Conservation (phyloP, 768 basidiomycete species). For the Tricholoma flavovirens region DNA sequence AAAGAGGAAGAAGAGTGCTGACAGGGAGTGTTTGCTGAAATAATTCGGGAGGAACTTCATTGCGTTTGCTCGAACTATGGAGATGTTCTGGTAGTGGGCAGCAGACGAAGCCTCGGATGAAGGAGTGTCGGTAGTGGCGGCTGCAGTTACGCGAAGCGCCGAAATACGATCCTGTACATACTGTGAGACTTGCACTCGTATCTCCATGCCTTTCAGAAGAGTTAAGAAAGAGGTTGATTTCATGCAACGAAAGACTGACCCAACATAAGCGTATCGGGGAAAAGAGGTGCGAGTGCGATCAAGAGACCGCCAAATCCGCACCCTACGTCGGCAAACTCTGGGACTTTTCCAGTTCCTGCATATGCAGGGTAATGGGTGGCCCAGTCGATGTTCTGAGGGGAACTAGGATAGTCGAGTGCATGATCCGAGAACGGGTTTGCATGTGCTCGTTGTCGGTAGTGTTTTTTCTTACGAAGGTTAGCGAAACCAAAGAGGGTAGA, state of each 20-base stretch:
- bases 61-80: slow-evolving; percentile 90
- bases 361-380: slow-evolving; percentile 74
- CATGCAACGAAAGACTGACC: slow-evolving; percentile 42
- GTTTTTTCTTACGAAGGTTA: slow-evolving; percentile 56
- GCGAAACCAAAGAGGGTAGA: neutral
- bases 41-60: slow-evolving; percentile 99
- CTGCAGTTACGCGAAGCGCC: slow-evolving; percentile 74
- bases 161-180: slow-evolving; percentile 93
- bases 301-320: slow-evolving; percentile 97
- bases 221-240: neutral
- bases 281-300: slow-evolving; percentile 82
- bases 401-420: slow-evolving; percentile 77
- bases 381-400: slow-evolving; percentile 80
- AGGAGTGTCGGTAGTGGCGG: slow-evolving; percentile 36
- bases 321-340: slow-evolving; percentile 95
- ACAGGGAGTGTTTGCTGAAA: slow-evolving; percentile 84
- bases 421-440: slow-evolving; percentile 89
- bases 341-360: slow-evolving; percentile 49
- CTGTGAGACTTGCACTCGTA: slow-evolving; percentile 92
- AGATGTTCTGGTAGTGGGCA: slow-evolving; percentile 77
- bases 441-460: slow-evolving; percentile 79
- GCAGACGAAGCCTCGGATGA: slow-evolving; percentile 19
- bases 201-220: slow-evolving; percentile 79
- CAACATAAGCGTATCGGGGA: slow-evolving; percentile 89
- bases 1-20: slow-evolving; percentile 95